Evolutionary conservation across 129 eudicot species (phyloP).

Genomic region (Chrysanthemum lavandulifolium): DNA sequence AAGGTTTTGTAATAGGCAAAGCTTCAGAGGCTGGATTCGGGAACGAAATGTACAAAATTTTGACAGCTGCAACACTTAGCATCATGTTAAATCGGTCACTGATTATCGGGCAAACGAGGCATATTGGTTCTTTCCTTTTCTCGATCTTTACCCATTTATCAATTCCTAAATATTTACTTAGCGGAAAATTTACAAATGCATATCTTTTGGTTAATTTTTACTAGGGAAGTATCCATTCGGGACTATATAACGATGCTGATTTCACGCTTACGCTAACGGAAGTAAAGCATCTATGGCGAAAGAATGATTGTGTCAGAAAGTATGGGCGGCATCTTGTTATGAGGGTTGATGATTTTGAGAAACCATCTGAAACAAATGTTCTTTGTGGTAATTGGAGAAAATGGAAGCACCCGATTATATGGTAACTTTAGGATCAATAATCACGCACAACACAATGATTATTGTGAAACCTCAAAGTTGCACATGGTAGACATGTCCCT

Average conservation of each 20-base stretch:
- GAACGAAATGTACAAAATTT: constrained; percentile 60
- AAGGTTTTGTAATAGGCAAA: constrained; percentile 51
- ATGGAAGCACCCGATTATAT: constrained; percentile 69
- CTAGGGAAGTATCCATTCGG: constrained; percentile 53
- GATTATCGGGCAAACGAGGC: constrained; percentile 64
- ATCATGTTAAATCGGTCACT: constrained; percentile 55
- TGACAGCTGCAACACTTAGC: constrained; percentile 58
- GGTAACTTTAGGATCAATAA: constrained; percentile 32
- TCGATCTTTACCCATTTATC: constrained; percentile 5
- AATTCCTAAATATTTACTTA: not conserved
- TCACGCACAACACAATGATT: not conserved
- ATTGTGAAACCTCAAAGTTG: not conserved
- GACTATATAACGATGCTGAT: constrained; percentile 43
- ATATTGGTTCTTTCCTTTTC: constrained; percentile 44
- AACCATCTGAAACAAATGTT: constrained; percentile 50
- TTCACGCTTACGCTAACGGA: constrained; percentile 55
- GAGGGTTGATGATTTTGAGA: constrained; percentile 56
- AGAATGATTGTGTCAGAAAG: constrained; percentile 43
- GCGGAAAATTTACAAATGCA: not conserved
- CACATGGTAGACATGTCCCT: too few relatives aligned
- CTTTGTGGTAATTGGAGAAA: constrained; percentile 61
- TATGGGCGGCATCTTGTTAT: constrained; percentile 49
- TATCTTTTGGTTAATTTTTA: constrained; percentile 13
- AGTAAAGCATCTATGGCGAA: constrained; percentile 68
- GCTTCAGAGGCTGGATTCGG: constrained; percentile 64